Evolutionary conservation across 1,284 basidiomycete genomes (phyloP).

Genomic region (Ceratobasidium sp.): DNA sequence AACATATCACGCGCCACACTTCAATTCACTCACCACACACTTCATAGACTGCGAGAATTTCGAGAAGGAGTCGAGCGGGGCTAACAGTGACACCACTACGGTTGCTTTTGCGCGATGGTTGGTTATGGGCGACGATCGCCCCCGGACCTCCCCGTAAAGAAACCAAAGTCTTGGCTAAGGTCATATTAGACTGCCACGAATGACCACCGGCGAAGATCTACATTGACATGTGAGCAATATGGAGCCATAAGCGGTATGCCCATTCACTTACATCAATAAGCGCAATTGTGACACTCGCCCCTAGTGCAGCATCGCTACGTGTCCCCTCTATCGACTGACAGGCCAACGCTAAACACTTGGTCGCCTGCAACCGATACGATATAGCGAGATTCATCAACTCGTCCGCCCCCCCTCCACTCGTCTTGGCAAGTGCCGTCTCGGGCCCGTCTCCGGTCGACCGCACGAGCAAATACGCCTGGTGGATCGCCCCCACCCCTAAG

Average conservation of each 20-base stretch:
- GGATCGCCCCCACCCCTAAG: slow-evolving; percentile 57
- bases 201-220: slow-evolving; percentile 62
- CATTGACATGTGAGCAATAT: slow-evolving; percentile 45
- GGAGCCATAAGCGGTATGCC: slow-evolving; percentile 11
- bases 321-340: slow-evolving; percentile 49
- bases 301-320: slow-evolving; percentile 57
- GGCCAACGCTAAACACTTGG: slow-evolving; percentile 51
- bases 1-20: slow-evolving; percentile 23
- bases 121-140: slow-evolving; percentile 48
- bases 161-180: slow-evolving; percentile 58
- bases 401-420: slow-evolving; percentile 51
- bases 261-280: slow-evolving; percentile 57
- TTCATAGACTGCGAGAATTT: slow-evolving; percentile 62
- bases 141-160: slow-evolving; percentile 57
- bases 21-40: slow-evolving; percentile 55
- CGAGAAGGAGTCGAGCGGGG: slow-evolving; percentile 57
- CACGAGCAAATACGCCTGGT: slow-evolving; percentile 57
- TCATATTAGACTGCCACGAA: slow-evolving; percentile 59
- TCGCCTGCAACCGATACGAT: slow-evolving; percentile 51
- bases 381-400: slow-evolving; percentile 52
- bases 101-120: slow-evolving; percentile 48
- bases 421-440: slow-evolving; percentile 26
- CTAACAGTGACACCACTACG: slow-evolving; percentile 56
- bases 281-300: slow-evolving; percentile 57
- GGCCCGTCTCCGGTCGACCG: slow-evolving; percentile 20